Percentiles rank a stretch among this genome's conserved stretches.
Conservation (phyloP, 228 moss, liverwort and hornwort genomes). For the Sphagnum magellanicum region DNA sequence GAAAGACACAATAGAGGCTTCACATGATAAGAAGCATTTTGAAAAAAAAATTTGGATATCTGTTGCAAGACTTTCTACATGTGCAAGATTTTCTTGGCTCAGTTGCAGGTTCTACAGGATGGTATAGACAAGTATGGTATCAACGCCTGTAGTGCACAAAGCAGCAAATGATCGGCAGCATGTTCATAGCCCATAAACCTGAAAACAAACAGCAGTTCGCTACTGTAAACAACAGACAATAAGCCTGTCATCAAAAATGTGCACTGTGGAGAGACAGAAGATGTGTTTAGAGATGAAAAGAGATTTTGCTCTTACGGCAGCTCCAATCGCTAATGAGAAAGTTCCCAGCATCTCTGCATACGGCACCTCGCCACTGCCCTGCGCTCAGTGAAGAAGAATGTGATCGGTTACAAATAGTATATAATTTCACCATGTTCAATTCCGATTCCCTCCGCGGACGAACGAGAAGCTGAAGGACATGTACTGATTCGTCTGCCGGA, state of each 20-base stretch:
- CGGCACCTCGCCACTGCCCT: slow-evolving; percentile 61
- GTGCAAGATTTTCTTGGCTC: background rate
- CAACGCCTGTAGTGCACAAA: background rate
- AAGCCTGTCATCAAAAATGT: no score
- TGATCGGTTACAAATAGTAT: no score
- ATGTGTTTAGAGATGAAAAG: no score
- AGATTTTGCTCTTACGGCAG: slow-evolving; percentile 39
- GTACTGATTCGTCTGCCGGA: no score
- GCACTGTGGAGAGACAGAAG: no score
- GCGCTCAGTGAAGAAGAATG: slow-evolving; percentile 3
- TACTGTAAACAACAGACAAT: no score
- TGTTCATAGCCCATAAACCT: no score
- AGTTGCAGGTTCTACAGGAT: background rate
- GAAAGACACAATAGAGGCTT: background rate
- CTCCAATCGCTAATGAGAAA: slow-evolving; percentile 78
- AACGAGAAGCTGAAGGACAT: no score
- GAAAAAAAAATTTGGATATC: background rate
- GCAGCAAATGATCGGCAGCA: background rate
- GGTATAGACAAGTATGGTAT: background rate
- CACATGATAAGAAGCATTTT: background rate
- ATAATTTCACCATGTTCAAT: no score
- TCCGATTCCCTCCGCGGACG: no score
- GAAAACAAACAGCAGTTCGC: no score
- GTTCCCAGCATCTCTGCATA: slow-evolving; percentile 78
- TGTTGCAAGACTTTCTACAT: background rate